Conservation (phyloP, 2,329 filamentous ascomycete species). For the Didymella exigua region DNA sequence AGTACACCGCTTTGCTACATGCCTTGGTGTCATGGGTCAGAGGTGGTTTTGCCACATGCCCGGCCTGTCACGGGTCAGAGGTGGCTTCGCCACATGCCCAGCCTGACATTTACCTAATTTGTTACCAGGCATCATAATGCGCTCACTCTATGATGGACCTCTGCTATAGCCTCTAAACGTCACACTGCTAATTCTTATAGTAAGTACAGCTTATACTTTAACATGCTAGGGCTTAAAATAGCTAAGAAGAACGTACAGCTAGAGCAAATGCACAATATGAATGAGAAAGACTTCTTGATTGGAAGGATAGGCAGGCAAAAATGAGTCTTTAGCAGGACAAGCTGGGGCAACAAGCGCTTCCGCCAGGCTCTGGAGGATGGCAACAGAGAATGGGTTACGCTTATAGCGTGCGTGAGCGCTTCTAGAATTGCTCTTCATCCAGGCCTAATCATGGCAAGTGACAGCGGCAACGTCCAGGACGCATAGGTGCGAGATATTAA, state of each 20-base stretch:
- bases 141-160: too few relatives aligned
- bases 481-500: background rate
- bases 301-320: too few relatives aligned
- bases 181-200: background rate
- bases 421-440: conserved; percentile 7
- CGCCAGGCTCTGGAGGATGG: background rate
- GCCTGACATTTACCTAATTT: too few relatives aligned
- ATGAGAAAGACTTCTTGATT: too few relatives aligned
- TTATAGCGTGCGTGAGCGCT: conserved; percentile 15
- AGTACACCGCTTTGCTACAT: conserved; percentile 24
- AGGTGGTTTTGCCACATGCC: too few relatives aligned
- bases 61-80: too few relatives aligned
- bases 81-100: too few relatives aligned
- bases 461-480: background rate
- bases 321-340: background rate
- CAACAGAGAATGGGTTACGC: conserved; percentile 6
- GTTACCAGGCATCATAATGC: background rate
- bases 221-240: background rate
- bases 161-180: background rate
- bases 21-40: too few relatives aligned
- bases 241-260: background rate
- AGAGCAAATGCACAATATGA: background rate
- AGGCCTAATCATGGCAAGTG: background rate
- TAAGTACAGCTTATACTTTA: background rate
- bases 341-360: background rate